A percentile compares a stretch with the other conserved stretches of the same genome.
These are phyloP conservation scores for Lactarius trivialis DNA, from an alignment of 768 basidiomycete genomes.

Conservation along the genomic window DNA sequence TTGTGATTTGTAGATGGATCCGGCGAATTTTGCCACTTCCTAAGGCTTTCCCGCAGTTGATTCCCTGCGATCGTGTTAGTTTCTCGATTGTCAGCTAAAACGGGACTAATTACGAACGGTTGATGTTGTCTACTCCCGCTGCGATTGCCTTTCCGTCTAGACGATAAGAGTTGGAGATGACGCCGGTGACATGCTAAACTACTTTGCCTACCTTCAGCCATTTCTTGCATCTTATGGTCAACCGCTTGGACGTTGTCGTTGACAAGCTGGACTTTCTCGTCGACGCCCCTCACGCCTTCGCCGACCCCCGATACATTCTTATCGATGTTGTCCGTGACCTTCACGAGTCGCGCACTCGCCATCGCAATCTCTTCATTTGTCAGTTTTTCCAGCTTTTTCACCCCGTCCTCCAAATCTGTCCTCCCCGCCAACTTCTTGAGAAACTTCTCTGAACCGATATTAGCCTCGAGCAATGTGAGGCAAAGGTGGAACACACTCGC, in stretches of 20 bases:
- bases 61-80: neutral
- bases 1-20: too few relatives aligned
- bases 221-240: neutral
- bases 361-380: too few relatives aligned
- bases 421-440: too few relatives aligned
- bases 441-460: too few relatives aligned
- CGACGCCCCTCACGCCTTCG: too few relatives aligned
- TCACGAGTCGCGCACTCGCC: neutral
- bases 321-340: neutral
- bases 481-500: too few relatives aligned
- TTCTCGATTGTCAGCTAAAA: neutral
- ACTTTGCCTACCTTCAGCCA: neutral
- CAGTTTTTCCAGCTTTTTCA: too few relatives aligned
- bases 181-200: neutral
- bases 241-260: neutral
- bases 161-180: neutral
- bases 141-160: neutral
- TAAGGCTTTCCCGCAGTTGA: neutral
- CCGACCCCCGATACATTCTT: neutral
- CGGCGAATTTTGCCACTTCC: too few relatives aligned
- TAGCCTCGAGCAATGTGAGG: too few relatives aligned
- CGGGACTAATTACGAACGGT: neutral
- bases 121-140: neutral
- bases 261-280: too few relatives aligned
- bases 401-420: too few relatives aligned